phyloP scores from a whole-genome alignment of 345 rosid genomes.

The Lumnitzera littorea region DNA sequence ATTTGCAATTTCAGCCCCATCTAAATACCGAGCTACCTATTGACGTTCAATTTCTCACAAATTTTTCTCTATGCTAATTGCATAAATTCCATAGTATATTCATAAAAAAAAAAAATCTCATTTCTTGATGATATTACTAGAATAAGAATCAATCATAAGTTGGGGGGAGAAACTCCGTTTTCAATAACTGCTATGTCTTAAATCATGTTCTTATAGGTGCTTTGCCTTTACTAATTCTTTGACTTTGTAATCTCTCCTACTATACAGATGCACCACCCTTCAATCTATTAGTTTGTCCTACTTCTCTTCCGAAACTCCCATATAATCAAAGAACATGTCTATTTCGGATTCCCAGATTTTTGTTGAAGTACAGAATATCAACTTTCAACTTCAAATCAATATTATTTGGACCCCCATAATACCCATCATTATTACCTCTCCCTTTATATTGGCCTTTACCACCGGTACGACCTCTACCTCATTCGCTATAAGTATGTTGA shows the following conservation, averaged over 20 bases:
- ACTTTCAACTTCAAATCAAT: too few relatives aligned
- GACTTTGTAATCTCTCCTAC: neutral
- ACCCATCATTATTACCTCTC: too few relatives aligned
- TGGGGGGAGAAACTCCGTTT: neutral
- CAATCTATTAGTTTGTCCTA: neutral
- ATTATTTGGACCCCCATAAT: too few relatives aligned
- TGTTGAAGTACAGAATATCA: too few relatives aligned
- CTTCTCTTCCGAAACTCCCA: neutral
- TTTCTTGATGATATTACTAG: neutral
- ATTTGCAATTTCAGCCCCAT: neutral
- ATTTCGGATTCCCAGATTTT: neutral
- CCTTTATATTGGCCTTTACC: too few relatives aligned
- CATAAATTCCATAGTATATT: slow-evolving; percentile 1
- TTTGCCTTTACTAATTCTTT: neutral
- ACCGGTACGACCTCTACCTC: too few relatives aligned
- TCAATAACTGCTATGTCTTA: neutral
- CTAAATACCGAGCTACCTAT: slow-evolving; percentile 4
- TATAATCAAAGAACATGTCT: neutral
- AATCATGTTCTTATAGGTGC: neutral
- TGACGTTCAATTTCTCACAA: neutral
- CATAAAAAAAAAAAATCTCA: neutral
- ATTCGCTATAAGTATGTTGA: too few relatives aligned
- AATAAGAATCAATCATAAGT: slow-evolving; percentile 1
- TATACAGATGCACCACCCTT: neutral
- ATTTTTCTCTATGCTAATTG: slow-evolving; percentile 1